A percentile compares a stretch with the other conserved stretches of the same genome.
Evolutionary conservation across 2,329 filamentous ascomycete genomes (phyloP).

Genomic region (Fusarium aywerte): DNA sequence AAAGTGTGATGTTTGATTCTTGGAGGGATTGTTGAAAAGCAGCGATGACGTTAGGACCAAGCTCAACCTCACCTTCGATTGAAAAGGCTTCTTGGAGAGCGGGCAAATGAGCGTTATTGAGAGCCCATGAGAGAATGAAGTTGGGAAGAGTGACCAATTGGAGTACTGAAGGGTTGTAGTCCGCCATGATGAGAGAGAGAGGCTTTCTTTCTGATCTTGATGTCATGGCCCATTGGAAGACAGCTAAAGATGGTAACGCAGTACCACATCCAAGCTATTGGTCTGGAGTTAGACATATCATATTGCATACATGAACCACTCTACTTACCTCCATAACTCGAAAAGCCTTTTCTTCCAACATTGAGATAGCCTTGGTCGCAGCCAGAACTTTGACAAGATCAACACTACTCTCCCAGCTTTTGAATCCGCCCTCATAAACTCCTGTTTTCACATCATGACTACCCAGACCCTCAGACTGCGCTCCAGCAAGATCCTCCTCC

Average conservation of each 20-base stretch:
- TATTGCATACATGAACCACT: not conserved
- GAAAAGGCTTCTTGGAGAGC: conserved; percentile 59
- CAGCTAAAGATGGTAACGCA: conserved; percentile 75
- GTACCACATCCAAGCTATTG: conserved; percentile 80
- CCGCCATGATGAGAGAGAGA: conserved; percentile 74
- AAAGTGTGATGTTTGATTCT: conserved; percentile 64
- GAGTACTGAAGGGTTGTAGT: conserved; percentile 83
- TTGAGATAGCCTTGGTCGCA: conserved; percentile 52
- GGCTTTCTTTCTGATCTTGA: conserved; percentile 37
- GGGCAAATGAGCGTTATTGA: conserved; percentile 54
- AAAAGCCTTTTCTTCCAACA: conserved; percentile 50
- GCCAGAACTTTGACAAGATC: conserved; percentile 79
- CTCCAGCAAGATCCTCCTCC: conserved; percentile 60
- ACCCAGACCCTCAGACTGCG: conserved; percentile 62
- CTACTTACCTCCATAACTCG: conserved; percentile 65
- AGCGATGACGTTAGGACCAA: conserved; percentile 66
- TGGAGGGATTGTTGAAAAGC: conserved; percentile 68
- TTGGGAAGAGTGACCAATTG: conserved; percentile 84
- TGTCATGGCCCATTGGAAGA: conserved; percentile 70
- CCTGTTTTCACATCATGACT: conserved; percentile 81
- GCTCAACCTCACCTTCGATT: conserved; percentile 70
- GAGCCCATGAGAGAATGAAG: conserved; percentile 75
- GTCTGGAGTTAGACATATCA: conserved; percentile 29
- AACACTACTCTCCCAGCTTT: conserved; percentile 88
- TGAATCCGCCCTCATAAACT: conserved; percentile 88